Percentiles rank a stretch among this genome's conserved stretches.
phyloP scores from a whole-genome alignment of 2,329 filamentous ascomycete genomes.

The Stagonosporopsis chrysanthemi region DNA sequence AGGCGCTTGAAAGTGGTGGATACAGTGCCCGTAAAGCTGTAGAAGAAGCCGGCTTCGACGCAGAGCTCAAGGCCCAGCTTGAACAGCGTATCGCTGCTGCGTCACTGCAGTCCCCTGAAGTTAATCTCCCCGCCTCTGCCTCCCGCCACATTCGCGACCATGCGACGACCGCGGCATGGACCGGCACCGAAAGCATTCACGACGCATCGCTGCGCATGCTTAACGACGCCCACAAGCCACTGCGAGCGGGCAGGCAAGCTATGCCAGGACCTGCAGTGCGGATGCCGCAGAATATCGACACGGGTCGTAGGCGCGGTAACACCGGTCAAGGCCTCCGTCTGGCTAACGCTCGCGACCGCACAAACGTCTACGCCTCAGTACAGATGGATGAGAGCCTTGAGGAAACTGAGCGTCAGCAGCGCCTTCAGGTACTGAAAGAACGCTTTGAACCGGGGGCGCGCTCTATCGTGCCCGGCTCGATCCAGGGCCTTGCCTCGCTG shows the following conservation, averaged over 20 bases:
- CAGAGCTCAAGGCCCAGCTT: slow-evolving; percentile 64
- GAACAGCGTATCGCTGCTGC: slow-evolving; percentile 66
- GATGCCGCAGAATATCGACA: slow-evolving; percentile 42
- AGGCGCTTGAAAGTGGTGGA: slow-evolving; percentile 63
- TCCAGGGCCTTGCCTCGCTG: slow-evolving; percentile 80
- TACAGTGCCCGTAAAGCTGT: slow-evolving; percentile 64
- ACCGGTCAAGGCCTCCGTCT: slow-evolving; percentile 53
- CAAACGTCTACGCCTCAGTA: slow-evolving; percentile 61
- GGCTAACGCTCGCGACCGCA: slow-evolving; percentile 66
- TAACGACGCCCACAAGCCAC: slow-evolving; percentile 66
- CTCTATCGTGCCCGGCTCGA: slow-evolving; percentile 76
- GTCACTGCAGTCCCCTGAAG: slow-evolving; percentile 63
- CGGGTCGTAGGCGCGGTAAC: slow-evolving; percentile 49
- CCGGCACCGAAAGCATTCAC: slow-evolving; percentile 74
- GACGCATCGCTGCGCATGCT: slow-evolving; percentile 85
- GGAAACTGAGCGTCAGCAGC: slow-evolving; percentile 74
- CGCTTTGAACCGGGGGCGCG: slow-evolving; percentile 78
- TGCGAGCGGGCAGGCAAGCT: slow-evolving; percentile 33
- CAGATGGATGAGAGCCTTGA: slow-evolving; percentile 64
- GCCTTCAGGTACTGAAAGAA: slow-evolving; percentile 78
- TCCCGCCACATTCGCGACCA: slow-evolving; percentile 72
- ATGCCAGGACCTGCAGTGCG: slow-evolving; percentile 31
- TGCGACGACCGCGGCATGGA: slow-evolving; percentile 76
- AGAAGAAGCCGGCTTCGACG: slow-evolving; percentile 68
- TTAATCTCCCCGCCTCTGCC: slow-evolving; percentile 65